Conservation (phyloP, 2,329 filamentous ascomycete genomes). For the Exophiala alcalophila region DNA sequence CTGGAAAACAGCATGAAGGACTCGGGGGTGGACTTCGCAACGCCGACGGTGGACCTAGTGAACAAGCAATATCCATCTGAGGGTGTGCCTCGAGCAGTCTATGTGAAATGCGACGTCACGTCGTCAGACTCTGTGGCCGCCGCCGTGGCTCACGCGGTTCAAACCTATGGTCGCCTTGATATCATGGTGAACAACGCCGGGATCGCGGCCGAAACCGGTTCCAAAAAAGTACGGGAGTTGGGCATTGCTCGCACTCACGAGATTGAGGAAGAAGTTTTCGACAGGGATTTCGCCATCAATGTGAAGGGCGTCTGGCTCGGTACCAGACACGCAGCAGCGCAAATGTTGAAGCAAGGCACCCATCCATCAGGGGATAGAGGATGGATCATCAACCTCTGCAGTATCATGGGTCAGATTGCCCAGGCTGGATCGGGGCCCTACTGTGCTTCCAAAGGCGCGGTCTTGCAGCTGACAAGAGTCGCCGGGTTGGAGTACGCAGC, state of each 20-base stretch:
- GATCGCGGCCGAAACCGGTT: neutral
- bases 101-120: slow-evolving; percentile 17
- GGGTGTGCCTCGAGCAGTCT: neutral
- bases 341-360: slow-evolving; percentile 19
- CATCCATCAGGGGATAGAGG: slow-evolving; percentile 35
- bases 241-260: slow-evolving; percentile 2
- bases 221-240: neutral
- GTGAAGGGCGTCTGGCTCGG: slow-evolving; percentile 41
- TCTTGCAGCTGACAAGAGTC: slow-evolving; percentile 37
- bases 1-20: slow-evolving; percentile 25
- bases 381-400: slow-evolving; percentile 39
- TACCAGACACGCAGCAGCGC: slow-evolving; percentile 34
- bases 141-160: slow-evolving; percentile 81
- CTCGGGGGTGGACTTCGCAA: slow-evolving; percentile 1
- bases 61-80: slow-evolving; percentile 3
- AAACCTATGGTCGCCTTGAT: slow-evolving; percentile 65
- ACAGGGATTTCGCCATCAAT: slow-evolving; percentile 33
- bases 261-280: neutral
- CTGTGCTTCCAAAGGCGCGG: slow-evolving; percentile 29
- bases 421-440: slow-evolving; percentile 21
- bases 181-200: slow-evolving; percentile 24
- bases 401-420: slow-evolving; percentile 34
- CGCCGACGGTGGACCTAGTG: slow-evolving; percentile 18
- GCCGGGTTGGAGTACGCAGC: slow-evolving; percentile 37
- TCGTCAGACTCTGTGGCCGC: slow-evolving; percentile 46